Evolutionary conservation across 805 yeast species (phyloP).

Genomic region (Barnettozyma sucrosica): DNA sequence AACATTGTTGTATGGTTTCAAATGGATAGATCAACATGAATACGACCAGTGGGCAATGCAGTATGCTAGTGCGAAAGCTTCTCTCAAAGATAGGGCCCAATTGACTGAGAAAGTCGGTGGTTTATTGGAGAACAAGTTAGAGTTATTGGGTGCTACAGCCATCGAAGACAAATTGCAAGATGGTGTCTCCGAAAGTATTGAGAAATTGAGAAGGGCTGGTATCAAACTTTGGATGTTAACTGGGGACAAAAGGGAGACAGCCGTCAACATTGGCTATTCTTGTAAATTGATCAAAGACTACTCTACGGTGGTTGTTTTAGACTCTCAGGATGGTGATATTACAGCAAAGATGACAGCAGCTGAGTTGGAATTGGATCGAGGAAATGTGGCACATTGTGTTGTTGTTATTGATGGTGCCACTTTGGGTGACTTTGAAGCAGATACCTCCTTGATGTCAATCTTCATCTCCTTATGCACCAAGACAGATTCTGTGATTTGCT

Average conservation of each 20-base stretch:
- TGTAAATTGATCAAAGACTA: conserved; percentile 90
- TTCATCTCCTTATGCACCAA: conserved; percentile 82
- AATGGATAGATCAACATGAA: conserved; percentile 54
- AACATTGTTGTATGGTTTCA: conserved; percentile 78
- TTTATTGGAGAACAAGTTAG: conserved; percentile 60
- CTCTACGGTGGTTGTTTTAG: conserved; percentile 76
- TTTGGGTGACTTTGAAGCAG: conserved; percentile 63
- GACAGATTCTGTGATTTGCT: conserved; percentile 87
- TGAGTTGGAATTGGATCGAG: conserved; percentile 62
- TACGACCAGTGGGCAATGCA: conserved; percentile 62
- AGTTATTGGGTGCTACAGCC: conserved; percentile 86
- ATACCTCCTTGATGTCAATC: conserved; percentile 62
- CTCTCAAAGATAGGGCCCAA: conserved; percentile 59
- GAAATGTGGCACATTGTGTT: conserved; percentile 87
- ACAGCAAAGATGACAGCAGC: conserved; percentile 69
- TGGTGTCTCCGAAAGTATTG: conserved; percentile 96
- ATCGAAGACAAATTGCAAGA: conserved; percentile 94
- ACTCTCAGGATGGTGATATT: conserved; percentile 50
- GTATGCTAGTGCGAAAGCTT: conserved; percentile 71
- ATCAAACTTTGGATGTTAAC: conserved; percentile 97
- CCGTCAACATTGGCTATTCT: conserved; percentile 93
- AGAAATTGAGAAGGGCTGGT: conserved; percentile 86
- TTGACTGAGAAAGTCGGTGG: conserved; percentile 71
- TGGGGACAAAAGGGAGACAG: conserved; percentile 97
- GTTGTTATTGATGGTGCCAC: conserved; percentile 95